Percentiles rank a stretch among this genome's conserved stretches.
These are phyloP conservation scores for Salix caprea DNA, from an alignment of 345 rosid species.

Conservation along the genomic window DNA sequence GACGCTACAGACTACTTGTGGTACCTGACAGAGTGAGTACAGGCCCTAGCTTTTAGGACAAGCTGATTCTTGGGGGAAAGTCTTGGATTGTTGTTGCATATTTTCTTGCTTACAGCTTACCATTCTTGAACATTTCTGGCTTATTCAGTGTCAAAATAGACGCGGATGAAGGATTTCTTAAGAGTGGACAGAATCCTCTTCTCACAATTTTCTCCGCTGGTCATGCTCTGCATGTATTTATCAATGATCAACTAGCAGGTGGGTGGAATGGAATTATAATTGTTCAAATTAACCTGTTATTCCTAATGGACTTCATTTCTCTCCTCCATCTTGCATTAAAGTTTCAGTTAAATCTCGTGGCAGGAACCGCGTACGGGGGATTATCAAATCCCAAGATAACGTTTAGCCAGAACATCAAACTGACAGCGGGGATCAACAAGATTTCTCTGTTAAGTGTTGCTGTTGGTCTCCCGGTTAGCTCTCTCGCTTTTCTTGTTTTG, in stretches of 20 bases:
- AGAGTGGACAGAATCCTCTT: slow-evolving; percentile 59
- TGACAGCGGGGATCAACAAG: slow-evolving; percentile 30
- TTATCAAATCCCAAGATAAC: slow-evolving; percentile 23
- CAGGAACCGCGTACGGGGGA: slow-evolving; percentile 26
- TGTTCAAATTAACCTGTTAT: background rate
- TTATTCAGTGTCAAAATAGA: slow-evolving; percentile 54
- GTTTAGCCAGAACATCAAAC: slow-evolving; percentile 26
- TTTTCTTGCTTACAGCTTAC: background rate
- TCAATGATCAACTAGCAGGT: slow-evolving; percentile 31
- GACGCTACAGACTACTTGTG: slow-evolving; percentile 46
- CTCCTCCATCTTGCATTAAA: background rate
- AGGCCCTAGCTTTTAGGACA: background rate
- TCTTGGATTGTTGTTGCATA: background rate
- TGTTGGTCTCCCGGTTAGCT: slow-evolving; percentile 35
- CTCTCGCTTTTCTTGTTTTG: background rate
- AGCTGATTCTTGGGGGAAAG: background rate
- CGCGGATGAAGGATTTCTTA: slow-evolving; percentile 54
- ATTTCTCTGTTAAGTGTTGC: slow-evolving; percentile 38
- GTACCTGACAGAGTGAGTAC: slow-evolving; percentile 47
- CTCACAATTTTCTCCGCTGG: slow-evolving; percentile 32
- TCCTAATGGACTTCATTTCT: background rate
- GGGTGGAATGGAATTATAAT: background rate
- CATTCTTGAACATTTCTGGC: background rate
- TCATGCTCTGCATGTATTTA: slow-evolving; percentile 30
- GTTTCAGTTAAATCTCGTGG: background rate